These are phyloP conservation scores for Gnomoniopsis smithogilvyi DNA, from an alignment of 2,329 filamentous ascomycete species.

Conservation along the genomic window DNA sequence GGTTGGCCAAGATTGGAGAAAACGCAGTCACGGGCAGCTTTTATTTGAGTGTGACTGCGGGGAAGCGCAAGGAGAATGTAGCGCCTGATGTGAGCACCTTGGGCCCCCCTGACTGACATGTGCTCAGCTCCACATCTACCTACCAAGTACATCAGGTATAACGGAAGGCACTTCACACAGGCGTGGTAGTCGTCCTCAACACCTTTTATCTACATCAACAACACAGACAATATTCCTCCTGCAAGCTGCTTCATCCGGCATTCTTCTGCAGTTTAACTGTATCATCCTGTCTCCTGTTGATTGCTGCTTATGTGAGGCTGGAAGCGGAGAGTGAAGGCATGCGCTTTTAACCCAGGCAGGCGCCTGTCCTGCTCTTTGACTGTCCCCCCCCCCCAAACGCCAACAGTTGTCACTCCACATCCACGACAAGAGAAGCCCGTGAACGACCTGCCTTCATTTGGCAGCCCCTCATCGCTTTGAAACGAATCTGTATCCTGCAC, in stretches of 20 bases:
- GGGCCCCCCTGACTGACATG: no score
- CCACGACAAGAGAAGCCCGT: no score
- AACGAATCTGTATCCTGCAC: neutral
- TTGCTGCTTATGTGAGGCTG: neutral
- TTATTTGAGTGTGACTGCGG: no score
- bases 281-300: neutral
- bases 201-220: neutral
- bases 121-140: no score
- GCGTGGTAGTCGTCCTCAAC: no score
- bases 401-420: no score
- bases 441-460: neutral
- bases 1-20: no score
- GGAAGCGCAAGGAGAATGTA: no score
- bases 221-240: neutral
- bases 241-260: neutral
- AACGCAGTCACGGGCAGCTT: no score
- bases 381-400: neutral
- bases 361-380: neutral
- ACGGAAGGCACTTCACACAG: no score
- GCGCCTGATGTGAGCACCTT: no score
- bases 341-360: constrained; percentile 4
- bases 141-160: no score
- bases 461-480: neutral
- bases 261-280: neutral
- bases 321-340: neutral